Conservation (phyloP, 768 basidiomycete species). For the Pulveroboletus sp. region DNA sequence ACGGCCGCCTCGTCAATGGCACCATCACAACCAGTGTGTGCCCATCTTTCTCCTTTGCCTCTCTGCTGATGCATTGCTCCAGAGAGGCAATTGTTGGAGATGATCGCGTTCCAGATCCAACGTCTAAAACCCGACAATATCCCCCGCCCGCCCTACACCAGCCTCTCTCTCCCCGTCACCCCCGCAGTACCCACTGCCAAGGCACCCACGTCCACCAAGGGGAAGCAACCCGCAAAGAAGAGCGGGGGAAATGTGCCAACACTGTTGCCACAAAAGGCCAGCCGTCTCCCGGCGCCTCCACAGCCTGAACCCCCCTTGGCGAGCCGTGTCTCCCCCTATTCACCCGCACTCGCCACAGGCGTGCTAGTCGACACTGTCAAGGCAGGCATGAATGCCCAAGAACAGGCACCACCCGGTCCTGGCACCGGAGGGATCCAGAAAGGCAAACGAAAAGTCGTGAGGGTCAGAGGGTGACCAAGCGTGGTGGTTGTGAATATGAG, state of each 20-base stretch:
- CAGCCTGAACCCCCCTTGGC: conserved; percentile 71
- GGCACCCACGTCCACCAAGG: conserved; percentile 37
- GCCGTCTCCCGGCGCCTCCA: conserved; percentile 69
- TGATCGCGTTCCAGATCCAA: conserved; percentile 74
- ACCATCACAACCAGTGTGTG: conserved; percentile 74
- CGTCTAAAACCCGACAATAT: conserved; percentile 65
- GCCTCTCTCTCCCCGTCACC: conserved; percentile 27
- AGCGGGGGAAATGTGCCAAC: conserved; percentile 33
- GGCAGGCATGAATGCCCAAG: conserved; percentile 74
- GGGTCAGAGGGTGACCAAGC: conserved; percentile 54
- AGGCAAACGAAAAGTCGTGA: conserved; percentile 78
- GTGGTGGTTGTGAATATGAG: conserved; percentile 5
- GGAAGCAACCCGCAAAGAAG: conserved; percentile 53
- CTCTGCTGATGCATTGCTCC: conserved; percentile 1
- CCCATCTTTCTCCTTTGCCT: background rate
- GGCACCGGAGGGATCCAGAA: conserved; percentile 44
- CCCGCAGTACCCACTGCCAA: conserved; percentile 31
- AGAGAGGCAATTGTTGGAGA: conserved; percentile 82
- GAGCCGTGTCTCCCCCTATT: conserved; percentile 75
- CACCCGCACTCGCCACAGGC: conserved; percentile 73
- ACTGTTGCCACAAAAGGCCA: conserved; percentile 23
- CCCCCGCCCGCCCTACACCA: conserved; percentile 62
- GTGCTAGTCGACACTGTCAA: conserved; percentile 82
- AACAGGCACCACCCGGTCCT: conserved; percentile 42
- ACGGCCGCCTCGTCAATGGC: conserved; percentile 62